Evolutionary conservation across 2,329 filamentous ascomycete species (phyloP).

Genomic region (Penicillium paneum): DNA sequence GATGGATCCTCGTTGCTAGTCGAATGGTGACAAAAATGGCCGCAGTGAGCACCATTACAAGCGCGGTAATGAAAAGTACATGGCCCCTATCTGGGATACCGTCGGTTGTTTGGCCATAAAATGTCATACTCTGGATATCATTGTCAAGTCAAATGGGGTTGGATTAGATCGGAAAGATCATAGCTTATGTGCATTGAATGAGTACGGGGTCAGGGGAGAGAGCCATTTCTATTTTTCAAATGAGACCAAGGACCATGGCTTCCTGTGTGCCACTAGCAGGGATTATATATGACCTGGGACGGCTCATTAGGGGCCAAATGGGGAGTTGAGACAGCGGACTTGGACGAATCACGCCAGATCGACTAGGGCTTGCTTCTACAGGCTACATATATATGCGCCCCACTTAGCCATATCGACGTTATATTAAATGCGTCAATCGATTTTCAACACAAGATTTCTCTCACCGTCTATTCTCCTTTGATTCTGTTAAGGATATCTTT

Average conservation of each 20-base stretch:
- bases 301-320: neutral
- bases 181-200: neutral
- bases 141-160: neutral
- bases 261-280: neutral
- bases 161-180: neutral
- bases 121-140: constrained; percentile 4
- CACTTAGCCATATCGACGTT: neutral
- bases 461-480: neutral
- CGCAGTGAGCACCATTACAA: constrained; percentile 20
- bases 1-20: constrained; percentile 14
- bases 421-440: neutral
- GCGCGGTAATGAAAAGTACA: constrained; percentile 17
- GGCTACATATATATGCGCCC: neutral
- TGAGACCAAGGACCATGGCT: neutral
- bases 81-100: constrained; percentile 16
- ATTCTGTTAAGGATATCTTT: neutral
- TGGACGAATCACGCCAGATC: neutral
- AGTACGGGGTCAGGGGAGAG: no score
- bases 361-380: neutral
- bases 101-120: constrained; percentile 4
- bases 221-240: neutral
- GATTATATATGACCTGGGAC: neutral
- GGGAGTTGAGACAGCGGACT: neutral
- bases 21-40: constrained; percentile 20
- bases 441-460: neutral